Evolutionary conservation across 768 basidiomycete genomes (phyloP).

Genomic region (Amanita fuliginea): DNA sequence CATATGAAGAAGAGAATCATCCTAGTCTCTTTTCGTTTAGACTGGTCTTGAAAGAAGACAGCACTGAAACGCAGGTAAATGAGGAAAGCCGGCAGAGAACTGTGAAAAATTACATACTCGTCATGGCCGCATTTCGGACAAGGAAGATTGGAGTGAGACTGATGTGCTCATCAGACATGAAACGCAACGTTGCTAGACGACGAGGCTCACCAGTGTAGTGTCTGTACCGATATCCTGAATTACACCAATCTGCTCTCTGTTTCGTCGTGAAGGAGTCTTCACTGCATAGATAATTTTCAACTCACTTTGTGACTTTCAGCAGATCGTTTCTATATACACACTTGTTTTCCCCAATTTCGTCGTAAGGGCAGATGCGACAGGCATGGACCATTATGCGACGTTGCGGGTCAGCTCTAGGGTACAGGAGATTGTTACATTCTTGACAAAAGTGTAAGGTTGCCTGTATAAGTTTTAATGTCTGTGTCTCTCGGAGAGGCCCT

Average conservation of each 20-base stretch:
- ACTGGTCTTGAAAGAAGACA: conserved; percentile 95
- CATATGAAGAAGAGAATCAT: conserved; percentile 94
- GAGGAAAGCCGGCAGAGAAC: background rate
- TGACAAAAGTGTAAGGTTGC: conserved; percentile 85
- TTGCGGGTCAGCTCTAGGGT: conserved; percentile 83
- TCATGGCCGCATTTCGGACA: conserved; percentile 78
- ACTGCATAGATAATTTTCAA: conserved; percentile 3
- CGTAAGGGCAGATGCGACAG: conserved; percentile 83
- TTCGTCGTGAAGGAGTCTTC: conserved; percentile 2
- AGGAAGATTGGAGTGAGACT: conserved; percentile 77
- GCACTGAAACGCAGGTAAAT: conserved; percentile 38
- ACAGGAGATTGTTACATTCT: conserved; percentile 92
- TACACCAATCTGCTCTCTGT: conserved; percentile 88
- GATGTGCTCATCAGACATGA: background rate
- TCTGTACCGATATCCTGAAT: conserved; percentile 82
- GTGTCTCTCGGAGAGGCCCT: background rate
- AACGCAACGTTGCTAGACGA: background rate
- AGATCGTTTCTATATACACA: conserved; percentile 93
- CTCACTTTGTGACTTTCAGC: conserved; percentile 84
- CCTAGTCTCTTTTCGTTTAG: conserved; percentile 88
- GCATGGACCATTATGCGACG: conserved; percentile 83
- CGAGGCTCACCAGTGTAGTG: conserved; percentile 62
- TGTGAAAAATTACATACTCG: conserved; percentile 45
- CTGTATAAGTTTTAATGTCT: conserved; percentile 22
- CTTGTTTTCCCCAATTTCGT: conserved; percentile 77